phyloP scores from a whole-genome alignment of 2,329 filamentous ascomycete species.

The Colletotrichum zoysiae region DNA sequence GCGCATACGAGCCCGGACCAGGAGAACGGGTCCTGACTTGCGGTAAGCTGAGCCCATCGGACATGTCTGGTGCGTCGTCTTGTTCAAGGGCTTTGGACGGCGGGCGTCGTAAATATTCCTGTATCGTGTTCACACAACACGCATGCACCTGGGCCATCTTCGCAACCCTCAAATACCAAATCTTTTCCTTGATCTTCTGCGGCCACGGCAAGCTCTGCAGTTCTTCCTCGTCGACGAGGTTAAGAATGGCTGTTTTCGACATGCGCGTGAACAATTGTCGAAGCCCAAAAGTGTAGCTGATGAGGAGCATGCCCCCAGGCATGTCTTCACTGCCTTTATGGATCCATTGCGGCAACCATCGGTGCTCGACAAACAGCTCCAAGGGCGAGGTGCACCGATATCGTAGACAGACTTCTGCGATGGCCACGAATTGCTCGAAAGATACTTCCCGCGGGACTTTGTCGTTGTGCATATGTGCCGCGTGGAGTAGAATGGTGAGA shows the following conservation, averaged over 20 bases:
- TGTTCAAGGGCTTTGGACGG: neutral
- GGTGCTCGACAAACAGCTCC: constrained; percentile 62
- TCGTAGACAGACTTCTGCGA: constrained; percentile 63
- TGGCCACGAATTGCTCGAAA: constrained; percentile 64
- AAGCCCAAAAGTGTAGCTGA: constrained; percentile 66
- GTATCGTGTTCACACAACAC: constrained; percentile 58
- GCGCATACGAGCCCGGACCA: neutral
- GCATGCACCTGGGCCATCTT: constrained; percentile 65
- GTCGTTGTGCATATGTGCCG: constrained; percentile 63
- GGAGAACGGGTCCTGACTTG: neutral
- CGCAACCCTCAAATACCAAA: constrained; percentile 61
- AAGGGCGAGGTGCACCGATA: constrained; percentile 66
- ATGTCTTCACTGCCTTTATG: constrained; percentile 61
- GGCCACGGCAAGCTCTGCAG: constrained; percentile 61
- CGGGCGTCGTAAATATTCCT: constrained; percentile 58
- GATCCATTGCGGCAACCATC: constrained; percentile 66
- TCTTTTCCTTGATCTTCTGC: constrained; percentile 59
- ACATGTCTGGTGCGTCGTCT: neutral
- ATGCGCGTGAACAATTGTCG: constrained; percentile 62
- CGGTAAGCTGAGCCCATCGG: neutral
- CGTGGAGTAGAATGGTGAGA: constrained; percentile 62
- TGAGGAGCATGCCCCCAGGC: constrained; percentile 63
- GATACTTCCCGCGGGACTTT: constrained; percentile 59
- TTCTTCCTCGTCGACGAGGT: constrained; percentile 58
- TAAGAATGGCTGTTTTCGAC: constrained; percentile 63